phyloP scores from a whole-genome alignment of 805 yeast genomes.

The Candida germanica region DNA sequence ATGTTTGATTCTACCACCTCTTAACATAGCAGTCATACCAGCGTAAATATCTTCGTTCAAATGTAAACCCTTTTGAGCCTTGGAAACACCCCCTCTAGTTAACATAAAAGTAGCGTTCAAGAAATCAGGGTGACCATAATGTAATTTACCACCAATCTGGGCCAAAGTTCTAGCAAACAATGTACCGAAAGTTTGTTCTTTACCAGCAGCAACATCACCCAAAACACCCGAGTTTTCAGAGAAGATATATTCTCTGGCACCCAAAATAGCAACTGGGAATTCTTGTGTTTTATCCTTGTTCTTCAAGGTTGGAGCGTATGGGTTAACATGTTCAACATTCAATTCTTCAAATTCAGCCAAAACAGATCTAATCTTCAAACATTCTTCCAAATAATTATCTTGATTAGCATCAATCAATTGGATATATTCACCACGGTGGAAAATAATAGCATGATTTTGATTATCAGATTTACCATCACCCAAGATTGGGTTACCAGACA shows the following conservation, averaged over 20 bases:
- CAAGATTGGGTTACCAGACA: conserved; percentile 77
- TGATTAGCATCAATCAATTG: conserved; percentile 84
- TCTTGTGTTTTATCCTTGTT: conserved; percentile 43
- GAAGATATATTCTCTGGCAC: conserved; percentile 80
- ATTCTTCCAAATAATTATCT: conserved; percentile 78
- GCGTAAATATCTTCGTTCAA: conserved; percentile 85
- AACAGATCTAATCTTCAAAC: conserved; percentile 71
- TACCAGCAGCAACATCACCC: conserved; percentile 86
- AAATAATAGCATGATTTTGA: conserved; percentile 72
- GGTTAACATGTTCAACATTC: conserved; percentile 63
- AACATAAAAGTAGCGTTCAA: conserved; percentile 73
- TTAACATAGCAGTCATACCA: conserved; percentile 72
- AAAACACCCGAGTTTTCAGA: conserved; percentile 79
- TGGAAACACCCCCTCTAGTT: conserved; percentile 83
- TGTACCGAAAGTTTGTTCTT: conserved; percentile 86
- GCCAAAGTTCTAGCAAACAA: conserved; percentile 80
- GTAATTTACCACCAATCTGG: conserved; percentile 77
- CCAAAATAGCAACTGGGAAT: conserved; percentile 76
- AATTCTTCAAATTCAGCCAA: conserved; percentile 74
- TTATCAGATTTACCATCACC: conserved; percentile 87
- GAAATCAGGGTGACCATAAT: conserved; percentile 87
- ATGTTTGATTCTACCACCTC: conserved; percentile 84
- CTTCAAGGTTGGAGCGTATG: conserved; percentile 72
- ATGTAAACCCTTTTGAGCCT: conserved; percentile 80
- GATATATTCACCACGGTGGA: conserved; percentile 76